phyloP scores from a whole-genome alignment of 2,329 filamentous ascomycete genomes.

The Cordyceps cateniannulata region DNA sequence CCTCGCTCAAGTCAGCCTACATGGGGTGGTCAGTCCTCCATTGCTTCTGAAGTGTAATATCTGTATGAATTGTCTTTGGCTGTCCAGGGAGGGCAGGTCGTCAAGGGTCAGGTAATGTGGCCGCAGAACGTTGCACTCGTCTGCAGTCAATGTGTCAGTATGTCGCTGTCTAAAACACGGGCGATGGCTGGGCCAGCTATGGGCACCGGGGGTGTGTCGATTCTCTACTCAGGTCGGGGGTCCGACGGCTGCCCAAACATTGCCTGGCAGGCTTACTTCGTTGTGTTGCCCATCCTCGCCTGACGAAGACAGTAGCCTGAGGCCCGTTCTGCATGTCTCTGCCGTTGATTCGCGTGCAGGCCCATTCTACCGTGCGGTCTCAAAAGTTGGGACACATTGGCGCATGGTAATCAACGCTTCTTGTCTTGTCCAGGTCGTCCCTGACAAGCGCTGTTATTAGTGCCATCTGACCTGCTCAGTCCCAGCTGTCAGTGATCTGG shows the following conservation, averaged over 20 bases:
- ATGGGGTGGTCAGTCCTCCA: too few species aligned
- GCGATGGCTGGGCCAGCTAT: not conserved
- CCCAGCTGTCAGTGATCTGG: slow-evolving; percentile 5
- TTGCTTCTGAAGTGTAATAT: not conserved
- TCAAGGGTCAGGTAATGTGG: not conserved
- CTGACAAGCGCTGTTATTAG: slow-evolving; percentile 8
- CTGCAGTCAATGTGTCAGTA: not conserved
- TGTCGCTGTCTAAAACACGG: not conserved
- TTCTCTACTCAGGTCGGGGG: not conserved
- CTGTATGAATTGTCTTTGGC: not conserved
- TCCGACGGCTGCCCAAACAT: slow-evolving; percentile 8
- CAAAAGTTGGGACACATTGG: not conserved
- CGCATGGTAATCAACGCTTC: not conserved
- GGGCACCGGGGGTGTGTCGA: slow-evolving; percentile 1
- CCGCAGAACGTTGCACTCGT: not conserved
- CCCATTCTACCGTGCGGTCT: not conserved
- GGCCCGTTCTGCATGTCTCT: not conserved
- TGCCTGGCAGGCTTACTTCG: not conserved
- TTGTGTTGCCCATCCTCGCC: not conserved
- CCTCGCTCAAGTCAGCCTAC: not conserved
- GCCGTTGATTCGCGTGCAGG: not conserved
- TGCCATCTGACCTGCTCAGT: not conserved
- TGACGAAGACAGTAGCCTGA: not conserved
- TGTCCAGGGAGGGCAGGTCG: not conserved
- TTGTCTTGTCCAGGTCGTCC: not conserved